These are phyloP conservation scores for Capsicum pubescens DNA, from an alignment of 257 asterid genomes.

Conservation along the genomic window DNA sequence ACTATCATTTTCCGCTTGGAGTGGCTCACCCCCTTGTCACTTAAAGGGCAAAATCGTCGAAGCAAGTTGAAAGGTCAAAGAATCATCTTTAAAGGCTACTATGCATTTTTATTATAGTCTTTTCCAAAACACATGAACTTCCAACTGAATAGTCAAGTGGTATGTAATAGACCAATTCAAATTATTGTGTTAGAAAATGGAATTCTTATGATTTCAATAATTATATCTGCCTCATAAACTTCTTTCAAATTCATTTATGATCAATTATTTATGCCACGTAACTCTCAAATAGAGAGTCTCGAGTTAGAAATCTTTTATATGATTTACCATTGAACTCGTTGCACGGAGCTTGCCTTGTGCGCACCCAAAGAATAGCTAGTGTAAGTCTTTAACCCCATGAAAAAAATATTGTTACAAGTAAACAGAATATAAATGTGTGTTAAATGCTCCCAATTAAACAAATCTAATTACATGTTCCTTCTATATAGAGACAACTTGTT, in stretches of 20 bases:
- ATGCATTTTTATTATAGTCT: too few species aligned
- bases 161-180: conserved; percentile 12
- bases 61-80: too few species aligned
- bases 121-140: background rate
- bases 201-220: background rate
- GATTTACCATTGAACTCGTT: background rate
- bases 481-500: background rate
- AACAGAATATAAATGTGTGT: too few species aligned
- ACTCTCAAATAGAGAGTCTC: accelerated
- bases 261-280: background rate
- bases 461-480: background rate
- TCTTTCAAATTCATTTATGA: background rate
- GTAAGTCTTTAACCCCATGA: too few species aligned
- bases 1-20: too few species aligned
- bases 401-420: too few species aligned
- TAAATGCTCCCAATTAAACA: too few species aligned
- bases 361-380: too few species aligned
- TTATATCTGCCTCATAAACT: background rate
- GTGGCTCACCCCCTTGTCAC: too few species aligned
- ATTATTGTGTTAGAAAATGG: background rate
- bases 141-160: background rate
- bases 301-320: accelerated
- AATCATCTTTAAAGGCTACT: too few species aligned
- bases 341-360: accelerated
- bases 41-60: too few species aligned